Percentiles rank a stretch among this genome's conserved stretches.
phyloP scores from a whole-genome alignment of 2,329 filamentous ascomycete species.

The Pseudocercospora cruenta region DNA sequence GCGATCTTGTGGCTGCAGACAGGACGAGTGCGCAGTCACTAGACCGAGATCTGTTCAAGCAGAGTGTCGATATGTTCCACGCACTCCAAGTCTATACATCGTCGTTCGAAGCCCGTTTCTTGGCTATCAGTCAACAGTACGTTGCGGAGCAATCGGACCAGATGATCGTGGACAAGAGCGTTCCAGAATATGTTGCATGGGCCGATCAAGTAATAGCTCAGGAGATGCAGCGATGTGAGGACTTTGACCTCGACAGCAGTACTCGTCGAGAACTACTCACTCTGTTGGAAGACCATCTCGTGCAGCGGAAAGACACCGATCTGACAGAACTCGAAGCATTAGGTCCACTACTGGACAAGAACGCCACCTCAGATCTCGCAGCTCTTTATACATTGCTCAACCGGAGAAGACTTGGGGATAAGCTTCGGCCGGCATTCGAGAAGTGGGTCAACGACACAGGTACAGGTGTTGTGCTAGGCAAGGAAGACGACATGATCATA shows the following conservation, averaged over 20 bases:
- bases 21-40: constrained; percentile 58
- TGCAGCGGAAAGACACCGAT: constrained; percentile 65
- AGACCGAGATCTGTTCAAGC: constrained; percentile 68
- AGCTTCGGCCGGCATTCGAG: constrained; percentile 73
- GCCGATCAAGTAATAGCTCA: constrained; percentile 69
- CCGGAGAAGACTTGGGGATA: constrained; percentile 69
- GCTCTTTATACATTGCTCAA: constrained; percentile 77
- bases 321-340: constrained; percentile 58
- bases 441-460: constrained; percentile 79
- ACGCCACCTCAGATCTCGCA: constrained; percentile 71
- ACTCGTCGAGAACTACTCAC: constrained; percentile 78
- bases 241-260: constrained; percentile 78
- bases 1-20: constrained; percentile 74
- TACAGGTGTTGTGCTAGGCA: constrained; percentile 73
- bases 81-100: constrained; percentile 80
- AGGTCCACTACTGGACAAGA: constrained; percentile 71
- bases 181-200: constrained; percentile 75
- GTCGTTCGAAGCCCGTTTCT: constrained; percentile 76
- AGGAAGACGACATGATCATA: constrained; percentile 82
- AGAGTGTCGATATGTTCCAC: constrained; percentile 80
- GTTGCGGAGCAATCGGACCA: constrained; percentile 71
- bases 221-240: constrained; percentile 77
- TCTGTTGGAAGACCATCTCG: constrained; percentile 71
- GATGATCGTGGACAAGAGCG: constrained; percentile 61
- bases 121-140: constrained; percentile 69